A percentile compares a stretch with the other conserved stretches of the same genome.
Evolutionary conservation across 2,329 filamentous ascomycete species (phyloP).

Genomic region (Aspergillus arachidicola): DNA sequence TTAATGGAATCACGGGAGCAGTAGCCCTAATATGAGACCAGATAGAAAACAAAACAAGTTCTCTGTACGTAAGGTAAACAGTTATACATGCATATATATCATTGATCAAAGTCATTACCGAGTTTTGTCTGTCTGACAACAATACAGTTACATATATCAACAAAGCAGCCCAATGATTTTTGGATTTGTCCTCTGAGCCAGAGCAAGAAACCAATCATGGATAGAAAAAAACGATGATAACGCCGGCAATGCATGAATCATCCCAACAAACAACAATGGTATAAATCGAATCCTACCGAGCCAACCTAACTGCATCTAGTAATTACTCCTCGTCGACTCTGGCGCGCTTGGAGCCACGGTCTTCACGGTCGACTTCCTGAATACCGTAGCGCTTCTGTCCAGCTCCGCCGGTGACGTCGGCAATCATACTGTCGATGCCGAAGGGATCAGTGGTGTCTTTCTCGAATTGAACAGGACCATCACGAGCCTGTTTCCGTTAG

Average conservation of each 20-base stretch:
- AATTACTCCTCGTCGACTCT: slow-evolving; percentile 71
- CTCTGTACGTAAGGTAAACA: neutral
- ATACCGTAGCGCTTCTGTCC: slow-evolving; percentile 50
- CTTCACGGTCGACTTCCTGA: slow-evolving; percentile 41
- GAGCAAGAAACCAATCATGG: neutral
- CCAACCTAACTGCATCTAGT: neutral
- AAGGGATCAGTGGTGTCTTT: slow-evolving; percentile 87
- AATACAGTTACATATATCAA: neutral
- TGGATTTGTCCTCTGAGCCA: neutral
- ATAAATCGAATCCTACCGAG: slow-evolving; percentile 13
- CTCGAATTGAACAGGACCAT: slow-evolving; percentile 95
- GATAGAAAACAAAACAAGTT: neutral
- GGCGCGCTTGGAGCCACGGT: slow-evolving; percentile 65
- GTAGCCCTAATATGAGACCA: neutral
- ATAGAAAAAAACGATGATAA: neutral
- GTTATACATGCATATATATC: neutral
- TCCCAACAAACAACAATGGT: slow-evolving; percentile 7
- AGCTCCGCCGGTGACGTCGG: slow-evolving; percentile 65
- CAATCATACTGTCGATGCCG: slow-evolving; percentile 91
- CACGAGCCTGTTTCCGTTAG: slow-evolving; percentile 60
- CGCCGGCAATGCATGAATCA: slow-evolving; percentile 3
- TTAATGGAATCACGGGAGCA: neutral
- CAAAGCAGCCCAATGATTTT: neutral
- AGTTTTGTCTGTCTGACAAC: neutral
- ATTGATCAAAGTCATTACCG: neutral